These are phyloP conservation scores for Cercophora scortea DNA, from an alignment of 495 filamentous ascomycete genomes.

Conservation along the genomic window DNA sequence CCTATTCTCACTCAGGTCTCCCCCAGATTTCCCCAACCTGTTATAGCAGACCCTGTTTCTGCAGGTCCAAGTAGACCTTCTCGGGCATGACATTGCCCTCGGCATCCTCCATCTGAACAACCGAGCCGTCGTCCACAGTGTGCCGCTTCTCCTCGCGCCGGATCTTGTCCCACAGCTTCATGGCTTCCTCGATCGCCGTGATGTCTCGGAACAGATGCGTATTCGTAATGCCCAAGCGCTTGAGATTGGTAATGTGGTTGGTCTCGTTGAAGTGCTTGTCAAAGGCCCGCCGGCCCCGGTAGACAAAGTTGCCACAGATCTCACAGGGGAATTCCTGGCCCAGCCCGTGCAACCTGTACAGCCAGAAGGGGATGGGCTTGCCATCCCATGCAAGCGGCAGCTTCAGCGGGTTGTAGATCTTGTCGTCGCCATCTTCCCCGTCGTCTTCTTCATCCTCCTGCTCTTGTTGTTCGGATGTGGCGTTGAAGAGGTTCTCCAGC, in stretches of 20 bases:
- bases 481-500: constrained; percentile 73
- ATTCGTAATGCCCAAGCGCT: constrained; percentile 88
- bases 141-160: constrained; percentile 77
- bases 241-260: constrained; percentile 83
- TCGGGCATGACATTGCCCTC: constrained; percentile 98
- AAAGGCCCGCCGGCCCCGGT: constrained; percentile 91
- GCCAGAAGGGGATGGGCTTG: constrained; percentile 97
- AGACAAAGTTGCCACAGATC: constrained; percentile 95
- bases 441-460: constrained; percentile 36
- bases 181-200: constrained; percentile 79
- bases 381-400: constrained; percentile 95
- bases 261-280: constrained; percentile 98
- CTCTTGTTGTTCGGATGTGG: constrained; percentile 26
- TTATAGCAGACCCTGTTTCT: constrained; percentile 63
- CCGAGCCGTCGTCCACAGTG: constrained; percentile 63
- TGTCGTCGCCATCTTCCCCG: constrained; percentile 62
- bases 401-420: constrained; percentile 94
- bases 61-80: constrained; percentile 87
- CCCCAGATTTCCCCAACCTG: not conserved
- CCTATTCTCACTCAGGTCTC: not conserved
- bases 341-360: constrained; percentile 93
- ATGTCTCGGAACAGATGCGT: constrained; percentile 92
- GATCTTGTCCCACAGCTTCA: constrained; percentile 87
- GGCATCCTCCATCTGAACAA: constrained; percentile 97
- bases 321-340: constrained; percentile 94